A percentile compares a stretch with the other conserved stretches of the same genome.
phyloP scores from a whole-genome alignment of 2,329 filamentous ascomycete species.

The Thielaviopsis euricoi region DNA sequence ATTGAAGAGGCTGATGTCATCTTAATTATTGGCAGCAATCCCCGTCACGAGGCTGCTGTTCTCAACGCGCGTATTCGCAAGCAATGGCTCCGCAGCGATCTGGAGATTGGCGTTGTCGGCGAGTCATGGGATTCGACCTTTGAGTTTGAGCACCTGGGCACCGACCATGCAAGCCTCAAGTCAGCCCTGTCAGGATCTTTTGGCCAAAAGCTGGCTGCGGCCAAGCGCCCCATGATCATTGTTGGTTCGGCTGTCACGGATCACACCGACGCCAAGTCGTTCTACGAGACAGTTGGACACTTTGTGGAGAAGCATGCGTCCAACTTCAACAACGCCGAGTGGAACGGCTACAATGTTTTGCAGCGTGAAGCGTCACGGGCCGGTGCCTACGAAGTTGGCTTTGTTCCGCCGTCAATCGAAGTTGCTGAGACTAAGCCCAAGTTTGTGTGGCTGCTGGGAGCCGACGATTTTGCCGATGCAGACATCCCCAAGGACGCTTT shows the following conservation, averaged over 20 bases:
- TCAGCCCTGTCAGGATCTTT: conserved; percentile 70
- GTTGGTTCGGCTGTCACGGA: conserved; percentile 86
- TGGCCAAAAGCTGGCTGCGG: conserved; percentile 76
- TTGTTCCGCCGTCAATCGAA: conserved; percentile 65
- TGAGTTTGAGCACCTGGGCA: conserved; percentile 80
- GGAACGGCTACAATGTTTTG: conserved; percentile 95
- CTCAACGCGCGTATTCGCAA: conserved; percentile 95
- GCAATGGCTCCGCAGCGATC: conserved; percentile 89
- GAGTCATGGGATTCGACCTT: conserved; percentile 89
- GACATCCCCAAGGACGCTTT: conserved; percentile 94
- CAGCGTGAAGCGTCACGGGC: conserved; percentile 84
- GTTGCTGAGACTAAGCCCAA: conserved; percentile 79
- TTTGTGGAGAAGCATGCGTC: conserved; percentile 88
- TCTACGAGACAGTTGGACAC: conserved; percentile 75
- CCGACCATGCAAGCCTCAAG: conserved; percentile 66
- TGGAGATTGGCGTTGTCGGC: conserved; percentile 82
- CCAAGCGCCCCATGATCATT: conserved; percentile 92
- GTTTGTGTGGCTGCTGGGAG: conserved; percentile 91
- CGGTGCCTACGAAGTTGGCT: conserved; percentile 91
- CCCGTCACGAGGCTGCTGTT: conserved; percentile 84
- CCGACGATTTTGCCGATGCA: conserved; percentile 70
- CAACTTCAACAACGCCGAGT: conserved; percentile 77
- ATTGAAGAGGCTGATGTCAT: conserved; percentile 89
- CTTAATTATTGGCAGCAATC: conserved; percentile 86
- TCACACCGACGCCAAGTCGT: conserved; percentile 77